phyloP scores from a whole-genome alignment of 2,329 filamentous ascomycete species.

The Talaromyces sp. region DNA sequence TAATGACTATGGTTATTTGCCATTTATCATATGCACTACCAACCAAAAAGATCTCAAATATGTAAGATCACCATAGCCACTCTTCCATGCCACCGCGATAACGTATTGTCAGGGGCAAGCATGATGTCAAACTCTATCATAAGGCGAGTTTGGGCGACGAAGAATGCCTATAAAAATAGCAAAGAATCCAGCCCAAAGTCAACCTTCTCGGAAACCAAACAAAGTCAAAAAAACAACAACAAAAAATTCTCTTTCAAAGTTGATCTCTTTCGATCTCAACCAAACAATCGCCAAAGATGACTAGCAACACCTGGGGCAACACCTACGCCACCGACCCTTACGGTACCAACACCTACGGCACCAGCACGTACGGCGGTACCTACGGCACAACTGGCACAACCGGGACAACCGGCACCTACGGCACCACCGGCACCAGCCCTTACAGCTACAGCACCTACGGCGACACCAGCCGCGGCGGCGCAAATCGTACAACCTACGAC shows the following conservation, averaged over 20 bases:
- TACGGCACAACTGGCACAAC: no score
- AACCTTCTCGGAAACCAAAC: slow-evolving; percentile 6
- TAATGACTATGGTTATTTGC: background rate
- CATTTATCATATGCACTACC: background rate
- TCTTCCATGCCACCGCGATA: background rate
- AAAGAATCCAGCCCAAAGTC: background rate
- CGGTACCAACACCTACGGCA: slow-evolving; percentile 1
- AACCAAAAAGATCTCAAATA: background rate
- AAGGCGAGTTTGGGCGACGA: background rate
- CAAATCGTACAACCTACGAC: slow-evolving; percentile 17
- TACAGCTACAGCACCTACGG: slow-evolving; percentile 10
- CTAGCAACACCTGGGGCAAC: slow-evolving; percentile 5
- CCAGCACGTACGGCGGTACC: slow-evolving; percentile 4
- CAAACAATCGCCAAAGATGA: background rate
- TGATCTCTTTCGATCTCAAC: background rate
- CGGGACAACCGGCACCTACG: slow-evolving; percentile 10
- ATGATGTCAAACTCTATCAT: slow-evolving; percentile 16
- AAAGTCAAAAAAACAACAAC: background rate
- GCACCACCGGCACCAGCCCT: slow-evolving; percentile 6
- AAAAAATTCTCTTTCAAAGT: background rate
- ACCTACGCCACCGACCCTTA: slow-evolving; percentile 5
- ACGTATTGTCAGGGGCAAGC: background rate
- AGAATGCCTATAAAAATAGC: slow-evolving; percentile 7
- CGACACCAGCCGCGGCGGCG: slow-evolving; percentile 10
- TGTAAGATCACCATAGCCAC: background rate